Evolutionary conservation across 768 basidiomycete genomes (phyloP), one percentile per base, ranked within the genome.

Genomic region (Cystofilobasidium bisporidii): DNA sequence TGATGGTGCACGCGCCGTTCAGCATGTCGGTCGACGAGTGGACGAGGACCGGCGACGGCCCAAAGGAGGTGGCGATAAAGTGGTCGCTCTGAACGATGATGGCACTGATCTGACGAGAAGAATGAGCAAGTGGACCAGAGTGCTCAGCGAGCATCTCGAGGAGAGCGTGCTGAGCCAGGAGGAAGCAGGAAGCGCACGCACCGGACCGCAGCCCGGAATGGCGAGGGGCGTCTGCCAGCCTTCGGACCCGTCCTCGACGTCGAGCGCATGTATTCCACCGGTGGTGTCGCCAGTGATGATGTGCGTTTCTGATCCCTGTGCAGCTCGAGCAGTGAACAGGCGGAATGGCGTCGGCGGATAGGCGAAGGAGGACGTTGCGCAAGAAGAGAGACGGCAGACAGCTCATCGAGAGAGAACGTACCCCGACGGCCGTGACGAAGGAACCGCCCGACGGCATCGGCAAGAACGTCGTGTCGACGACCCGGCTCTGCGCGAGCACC

Each of bases 21-120:
- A 30, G 26, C 33, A 58, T 45, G 53, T 68, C 67, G 11, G 58
- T 40, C 1, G 67, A 53, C 30, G 67, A 62, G 32, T 62, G 50
- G 33, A 68, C 20, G 14, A 68, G 55, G 22, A 55, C 45, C 1
- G 67, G 67, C 2, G 50, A 43, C 1, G 67, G 67, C 0, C 67
- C 67, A 10, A 68, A 68, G 28, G 67, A 63, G 28, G 67, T 68
- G 1, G 61, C 61, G 38, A 68, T 63, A 38, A 68, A 63, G 24
- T 48, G 53, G 22, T 68, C 61, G 15, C 40, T 8, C 12, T 38
- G 55, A 22, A 63, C 32, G 20, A 41, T 57, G 43, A 68, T 61
- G 24, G 67, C 55, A 1, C 60, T 68, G 3, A 68, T 68, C 67
- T 68, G 45, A 6, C 36, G 36, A 36, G 36, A 36, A 12, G 6